Evolutionary conservation across 2,329 filamentous ascomycete species (phyloP).

Genomic region (Chrysoporthe deuterocubensis): DNA sequence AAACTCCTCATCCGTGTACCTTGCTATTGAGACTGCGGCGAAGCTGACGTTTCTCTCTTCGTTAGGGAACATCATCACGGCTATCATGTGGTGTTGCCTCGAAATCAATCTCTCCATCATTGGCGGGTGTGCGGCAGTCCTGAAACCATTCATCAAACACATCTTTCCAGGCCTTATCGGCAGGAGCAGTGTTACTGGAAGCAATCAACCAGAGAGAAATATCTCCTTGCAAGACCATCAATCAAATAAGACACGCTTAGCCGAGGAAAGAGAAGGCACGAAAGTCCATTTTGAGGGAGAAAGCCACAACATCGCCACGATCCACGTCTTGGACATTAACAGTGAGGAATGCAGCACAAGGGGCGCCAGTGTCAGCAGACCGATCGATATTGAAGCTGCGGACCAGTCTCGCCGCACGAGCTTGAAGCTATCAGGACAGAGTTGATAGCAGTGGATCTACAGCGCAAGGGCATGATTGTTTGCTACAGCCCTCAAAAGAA

Average conservation of each 20-base stretch:
- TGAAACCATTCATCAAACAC: conserved; percentile 3
- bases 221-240: background rate
- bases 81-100: conserved; percentile 6
- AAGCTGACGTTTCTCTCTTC: background rate
- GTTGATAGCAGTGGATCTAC: background rate
- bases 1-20: background rate
- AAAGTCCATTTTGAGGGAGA: background rate
- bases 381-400: background rate
- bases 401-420: background rate
- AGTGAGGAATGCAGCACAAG: background rate
- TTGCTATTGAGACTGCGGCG: too few species aligned
- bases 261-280: background rate
- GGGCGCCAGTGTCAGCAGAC: background rate
- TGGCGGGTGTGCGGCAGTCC: background rate
- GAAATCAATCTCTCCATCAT: conserved; percentile 3
- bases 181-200: background rate
- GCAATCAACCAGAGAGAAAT: too few species aligned
- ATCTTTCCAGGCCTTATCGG: background rate
- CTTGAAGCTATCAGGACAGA: background rate
- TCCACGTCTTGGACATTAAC: background rate
- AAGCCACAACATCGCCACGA: background rate
- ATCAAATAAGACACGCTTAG: background rate
- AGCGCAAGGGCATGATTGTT: background rate
- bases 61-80: background rate
- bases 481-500: background rate